Evolutionary conservation across 768 basidiomycete species (phyloP).

Genomic region (Nidula microcarpa): DNA sequence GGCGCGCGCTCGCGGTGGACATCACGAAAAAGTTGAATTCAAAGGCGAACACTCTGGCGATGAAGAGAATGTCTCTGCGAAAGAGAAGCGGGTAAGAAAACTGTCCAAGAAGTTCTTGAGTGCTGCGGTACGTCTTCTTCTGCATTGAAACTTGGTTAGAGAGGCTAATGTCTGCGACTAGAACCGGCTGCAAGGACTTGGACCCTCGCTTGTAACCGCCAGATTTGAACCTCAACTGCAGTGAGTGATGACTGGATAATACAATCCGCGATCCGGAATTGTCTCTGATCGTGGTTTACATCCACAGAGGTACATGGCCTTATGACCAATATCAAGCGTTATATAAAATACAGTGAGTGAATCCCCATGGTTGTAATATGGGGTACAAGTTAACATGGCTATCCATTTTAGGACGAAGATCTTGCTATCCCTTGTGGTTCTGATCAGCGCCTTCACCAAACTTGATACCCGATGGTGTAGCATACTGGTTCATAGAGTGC

Average conservation of each 20-base stretch:
- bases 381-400: background rate
- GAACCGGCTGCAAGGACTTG: conserved; percentile 32
- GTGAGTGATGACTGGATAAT: conserved; percentile 17
- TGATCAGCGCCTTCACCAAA: conserved; percentile 34
- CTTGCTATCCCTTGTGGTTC: conserved; percentile 27
- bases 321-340: conserved; percentile 30
- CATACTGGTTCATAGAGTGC: conserved; percentile 35
- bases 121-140: background rate
- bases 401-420: conserved; percentile 18
- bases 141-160: background rate
- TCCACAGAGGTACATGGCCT: conserved; percentile 37
- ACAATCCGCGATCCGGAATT: too few relatives aligned
- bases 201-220: conserved; percentile 32
- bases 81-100: conserved; percentile 33
- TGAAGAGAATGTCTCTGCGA: conserved; percentile 22
- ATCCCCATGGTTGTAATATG: background rate
- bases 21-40: conserved; percentile 23
- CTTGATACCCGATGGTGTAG: conserved; percentile 42
- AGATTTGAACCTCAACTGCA: conserved; percentile 38
- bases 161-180: conserved; percentile 5
- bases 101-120: conserved; percentile 26
- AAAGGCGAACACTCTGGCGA: conserved; percentile 9
- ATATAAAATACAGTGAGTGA: conserved; percentile 26
- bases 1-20: conserved; percentile 24
- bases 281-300: too few relatives aligned